A percentile compares a stretch with the other conserved stretches of the same genome.
Conservation (phyloP, 176 grass and related monocot species). For the Carex parvula region DNA sequence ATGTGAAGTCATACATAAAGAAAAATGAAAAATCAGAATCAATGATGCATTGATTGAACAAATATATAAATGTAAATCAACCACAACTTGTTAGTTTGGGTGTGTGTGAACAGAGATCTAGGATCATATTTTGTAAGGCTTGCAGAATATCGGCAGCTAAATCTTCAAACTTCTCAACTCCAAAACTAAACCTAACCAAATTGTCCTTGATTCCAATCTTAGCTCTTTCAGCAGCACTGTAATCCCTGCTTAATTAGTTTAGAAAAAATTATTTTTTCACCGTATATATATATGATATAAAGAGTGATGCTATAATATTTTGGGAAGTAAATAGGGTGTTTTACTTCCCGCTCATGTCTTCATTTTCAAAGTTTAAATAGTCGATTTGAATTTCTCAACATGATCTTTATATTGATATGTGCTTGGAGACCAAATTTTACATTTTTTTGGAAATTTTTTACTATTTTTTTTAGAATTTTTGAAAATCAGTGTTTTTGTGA, state of each 20-base stretch:
- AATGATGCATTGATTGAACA: neutral
- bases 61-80: neutral
- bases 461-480: too few species aligned
- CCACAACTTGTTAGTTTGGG: neutral
- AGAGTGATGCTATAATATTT: too few species aligned
- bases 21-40: neutral
- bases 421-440: too few species aligned
- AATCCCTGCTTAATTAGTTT: constrained; percentile 47
- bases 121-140: constrained; percentile 31
- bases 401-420: too few species aligned
- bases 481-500: too few species aligned
- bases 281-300: neutral
- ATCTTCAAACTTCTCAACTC: constrained; percentile 88
- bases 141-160: constrained; percentile 78
- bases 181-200: constrained; percentile 88
- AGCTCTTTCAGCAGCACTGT: constrained; percentile 54
- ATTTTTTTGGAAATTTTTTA: too few species aligned
- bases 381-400: too few species aligned
- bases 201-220: constrained; percentile 97
- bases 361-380: too few species aligned
- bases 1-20: neutral
- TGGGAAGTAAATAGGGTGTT: too few species aligned
- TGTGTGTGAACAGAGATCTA: neutral
- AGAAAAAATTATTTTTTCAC: neutral
- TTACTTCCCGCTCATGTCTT: too few species aligned